Percentiles rank a stretch among this genome's conserved stretches.
Conservation (phyloP, 202 grass and related monocot genomes). For the Setaria viridis region DNA sequence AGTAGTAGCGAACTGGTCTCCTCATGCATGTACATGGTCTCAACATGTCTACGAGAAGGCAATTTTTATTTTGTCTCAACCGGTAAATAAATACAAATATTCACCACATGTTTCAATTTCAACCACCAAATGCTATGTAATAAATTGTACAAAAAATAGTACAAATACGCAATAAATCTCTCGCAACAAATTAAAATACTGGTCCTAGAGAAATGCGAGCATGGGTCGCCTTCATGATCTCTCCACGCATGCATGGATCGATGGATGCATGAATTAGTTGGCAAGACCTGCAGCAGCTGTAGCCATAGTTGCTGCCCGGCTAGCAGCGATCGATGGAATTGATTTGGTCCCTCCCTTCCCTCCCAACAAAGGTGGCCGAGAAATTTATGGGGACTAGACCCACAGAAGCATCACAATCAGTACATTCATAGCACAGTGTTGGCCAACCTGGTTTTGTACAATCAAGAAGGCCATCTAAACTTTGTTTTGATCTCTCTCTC, state of each 20-base stretch:
- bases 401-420: constrained; percentile 28
- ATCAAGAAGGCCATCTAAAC: constrained; percentile 28
- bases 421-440: constrained; percentile 23
- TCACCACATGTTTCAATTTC: constrained; percentile 4
- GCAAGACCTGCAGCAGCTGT: not conserved
- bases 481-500: not conserved
- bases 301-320: constrained; percentile 19
- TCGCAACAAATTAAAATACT: not conserved
- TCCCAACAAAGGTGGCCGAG: constrained; percentile 17
- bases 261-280: constrained; percentile 43
- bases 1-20: not conserved
- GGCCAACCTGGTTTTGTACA: not conserved
- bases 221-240: constrained; percentile 13
- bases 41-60: not conserved
- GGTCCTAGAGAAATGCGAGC: constrained; percentile 27
- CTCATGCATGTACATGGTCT: not conserved
- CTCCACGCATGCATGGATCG: constrained; percentile 28
- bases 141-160: not conserved
- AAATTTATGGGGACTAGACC: constrained; percentile 39
- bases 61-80: too few relatives aligned
- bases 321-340: not conserved
- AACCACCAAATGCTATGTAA: not conserved
- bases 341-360: constrained; percentile 11
- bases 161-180: not conserved
- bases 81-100: too few relatives aligned